Evolutionary conservation across 768 basidiomycete genomes (phyloP).

Genomic region (Rubroboletus satanas): DNA sequence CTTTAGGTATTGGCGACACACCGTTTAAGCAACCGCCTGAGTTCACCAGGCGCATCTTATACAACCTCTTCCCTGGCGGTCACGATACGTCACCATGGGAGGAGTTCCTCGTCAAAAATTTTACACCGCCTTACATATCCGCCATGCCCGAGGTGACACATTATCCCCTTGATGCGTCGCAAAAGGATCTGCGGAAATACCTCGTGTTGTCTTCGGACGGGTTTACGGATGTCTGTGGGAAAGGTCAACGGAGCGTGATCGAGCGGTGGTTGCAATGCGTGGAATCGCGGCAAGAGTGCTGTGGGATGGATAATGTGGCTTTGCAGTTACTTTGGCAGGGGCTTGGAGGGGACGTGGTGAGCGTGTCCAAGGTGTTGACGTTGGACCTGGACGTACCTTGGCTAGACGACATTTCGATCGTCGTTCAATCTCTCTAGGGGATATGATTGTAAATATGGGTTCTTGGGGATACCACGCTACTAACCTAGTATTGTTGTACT

Average conservation of each 20-base stretch:
- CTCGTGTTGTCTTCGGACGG: constrained; percentile 67
- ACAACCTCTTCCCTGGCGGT: constrained; percentile 61
- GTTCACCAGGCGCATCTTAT: constrained; percentile 62
- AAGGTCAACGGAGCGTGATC: constrained; percentile 45
- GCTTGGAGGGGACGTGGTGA: constrained; percentile 51
- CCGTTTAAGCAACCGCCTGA: constrained; percentile 72
- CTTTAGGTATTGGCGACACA: constrained; percentile 60
- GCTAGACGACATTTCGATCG: constrained; percentile 66
- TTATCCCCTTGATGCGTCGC: constrained; percentile 39
- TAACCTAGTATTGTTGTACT: constrained; percentile 8
- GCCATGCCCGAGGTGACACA: constrained; percentile 62
- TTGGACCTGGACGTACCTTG: constrained; percentile 62
- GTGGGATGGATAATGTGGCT: constrained; percentile 45
- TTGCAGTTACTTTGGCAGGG: constrained; percentile 52
- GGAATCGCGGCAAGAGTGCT: constrained; percentile 25
- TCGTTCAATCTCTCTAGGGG: constrained; percentile 52
- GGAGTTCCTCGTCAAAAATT: constrained; percentile 58
- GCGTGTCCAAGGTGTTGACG: constrained; percentile 57
- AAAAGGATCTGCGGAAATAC: constrained; percentile 39
- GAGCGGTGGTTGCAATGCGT: constrained; percentile 50
- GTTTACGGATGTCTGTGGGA: constrained; percentile 56
- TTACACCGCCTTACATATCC: constrained; percentile 64
- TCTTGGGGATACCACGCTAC: background rate
- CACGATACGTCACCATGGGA: constrained; percentile 62
- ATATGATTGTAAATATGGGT: background rate